Evolutionary conservation across 306 rosid species (phyloP), one percentile per base, ranked within the genome.

Genomic region (Cicer chorassanicum): DNA sequence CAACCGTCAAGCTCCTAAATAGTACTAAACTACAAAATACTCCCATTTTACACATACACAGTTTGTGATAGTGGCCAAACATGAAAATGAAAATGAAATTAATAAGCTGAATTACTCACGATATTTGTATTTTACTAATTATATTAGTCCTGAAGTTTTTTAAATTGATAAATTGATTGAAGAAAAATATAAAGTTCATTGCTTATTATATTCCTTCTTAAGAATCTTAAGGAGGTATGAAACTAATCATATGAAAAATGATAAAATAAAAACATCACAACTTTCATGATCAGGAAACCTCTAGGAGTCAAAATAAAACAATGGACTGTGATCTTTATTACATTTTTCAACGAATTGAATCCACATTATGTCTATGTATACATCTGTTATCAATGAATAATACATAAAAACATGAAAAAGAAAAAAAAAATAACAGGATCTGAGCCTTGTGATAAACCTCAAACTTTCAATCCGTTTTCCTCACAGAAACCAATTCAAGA

Each of bases 301-400:
- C 16, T 6, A 10, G 19, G 63, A 18, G 62, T 79, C 63, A 65
- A 54, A 40, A 77, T 15, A 53, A 68, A 80, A 59, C 68, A 51
- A 56, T 13, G 24, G 36, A 24, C n/a, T 10, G 43, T 68, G 61
- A 43, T 49, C 53, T 46, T 54, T 76, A 56, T 39, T 53, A 65
- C 77, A 76, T 55, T 57, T 69, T 73, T 59, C 82, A 82, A 77
- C 51, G 63, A 80, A 80, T 56, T 63, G 21, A 64, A 61, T 70
- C 21, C 74, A 74, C 54, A 70, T 70, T 14, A 60, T 16, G 64
- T 61, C 59, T 66, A 38, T 34, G 43, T 66, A 70, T 79, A 66
- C 68, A 70, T 49, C 42, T 4, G 7, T 43, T 34, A 8, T 60
- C 68, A 67, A 62, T 45, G 14, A 38, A 62, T 49, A 38, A 62